Base-by-base conservation (phyloP, 257 asterid genomes). In the Nicotiana attenuata region DNA sequence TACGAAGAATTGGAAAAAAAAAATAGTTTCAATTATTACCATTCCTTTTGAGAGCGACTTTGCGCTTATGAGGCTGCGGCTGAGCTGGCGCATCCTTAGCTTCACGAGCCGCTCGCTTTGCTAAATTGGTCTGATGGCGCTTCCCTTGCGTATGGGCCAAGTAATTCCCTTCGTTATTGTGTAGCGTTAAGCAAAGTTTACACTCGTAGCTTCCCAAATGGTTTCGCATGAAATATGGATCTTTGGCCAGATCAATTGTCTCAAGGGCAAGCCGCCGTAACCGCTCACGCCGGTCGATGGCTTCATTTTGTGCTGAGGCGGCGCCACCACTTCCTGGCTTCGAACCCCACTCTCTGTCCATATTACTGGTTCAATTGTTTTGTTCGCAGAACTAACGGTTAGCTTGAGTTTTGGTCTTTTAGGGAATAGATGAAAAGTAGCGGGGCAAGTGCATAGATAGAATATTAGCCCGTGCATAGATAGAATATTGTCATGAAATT, bases 271-370 rank as follows among this genome's bases (percentile, higher is more conserved):
- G 91, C 33, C 98, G 85, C 19, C 98, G 94, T 84, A 96, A 89
- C 82, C 99, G 94, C 87, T 96, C 98, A 13, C 98, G 97, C 66
- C 99, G 97, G 88, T 96, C 97, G 50, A 93, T 91, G 38, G 98
- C 99, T 83, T 96, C 99, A 73, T 96, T 94, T 82, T 96, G 99
- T 61, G 97, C 92, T 82, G 99, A 80, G 83, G 98, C 99, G 5
- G 98, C 97, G 81, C 99, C 99, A 35, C 99, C 98, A 86, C 99
- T 88, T 17, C 98, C 99, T 28, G 98, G 99, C 90, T 96, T 96
- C 76, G 99, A 94, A 38, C 99, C 99, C 97, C 98, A 96, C 59
- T 96, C 99, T 84, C 99, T 87, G 85, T 94, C 98, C 98, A 96
- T 94, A 31, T 31, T 3, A 3, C 4, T 31, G 33, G 33, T 31